These are phyloP conservation scores for Escallonia herrerae DNA, from an alignment of 129 eudicot species.

Conservation along the genomic window DNA sequence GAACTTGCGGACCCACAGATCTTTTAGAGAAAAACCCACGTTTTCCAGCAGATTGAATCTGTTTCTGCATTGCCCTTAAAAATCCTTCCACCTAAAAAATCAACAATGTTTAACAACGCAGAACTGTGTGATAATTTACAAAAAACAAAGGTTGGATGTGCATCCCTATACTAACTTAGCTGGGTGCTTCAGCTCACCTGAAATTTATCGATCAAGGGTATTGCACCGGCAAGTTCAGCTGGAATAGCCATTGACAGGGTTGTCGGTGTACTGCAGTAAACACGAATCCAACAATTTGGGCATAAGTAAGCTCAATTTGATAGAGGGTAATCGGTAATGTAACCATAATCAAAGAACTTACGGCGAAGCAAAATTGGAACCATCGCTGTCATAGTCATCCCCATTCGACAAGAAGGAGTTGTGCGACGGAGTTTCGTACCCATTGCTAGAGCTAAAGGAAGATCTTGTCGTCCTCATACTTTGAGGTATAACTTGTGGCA, in stretches of 20 bases:
- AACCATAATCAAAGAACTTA: constrained; percentile 25
- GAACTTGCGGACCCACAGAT: constrained; percentile 71
- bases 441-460: constrained; percentile 71
- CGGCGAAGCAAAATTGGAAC: constrained; percentile 93
- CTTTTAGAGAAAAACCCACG: constrained; percentile 90
- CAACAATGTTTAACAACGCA: background rate
- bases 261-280: constrained; percentile 71
- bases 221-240: constrained; percentile 94
- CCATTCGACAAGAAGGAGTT: constrained; percentile 61
- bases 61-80: constrained; percentile 94
- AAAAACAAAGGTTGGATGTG: background rate
- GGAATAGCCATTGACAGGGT: constrained; percentile 77
- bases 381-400: constrained; percentile 94
- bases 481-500: constrained; percentile 52
- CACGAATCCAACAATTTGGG: background rate
- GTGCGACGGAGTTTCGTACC: constrained; percentile 62
- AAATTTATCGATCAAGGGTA: constrained; percentile 86
- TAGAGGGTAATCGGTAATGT: too few species aligned
- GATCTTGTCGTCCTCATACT: constrained; percentile 70
- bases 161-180: background rate
- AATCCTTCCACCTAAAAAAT: constrained; percentile 81
- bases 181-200: constrained; percentile 38
- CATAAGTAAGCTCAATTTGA: background rate
- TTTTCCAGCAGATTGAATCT: constrained; percentile 79
- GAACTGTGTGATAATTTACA: background rate